Percentiles rank a stretch among this genome's conserved stretches.
phyloP scores from a whole-genome alignment of 768 basidiomycete species.

The Phaeotremella fagi region DNA sequence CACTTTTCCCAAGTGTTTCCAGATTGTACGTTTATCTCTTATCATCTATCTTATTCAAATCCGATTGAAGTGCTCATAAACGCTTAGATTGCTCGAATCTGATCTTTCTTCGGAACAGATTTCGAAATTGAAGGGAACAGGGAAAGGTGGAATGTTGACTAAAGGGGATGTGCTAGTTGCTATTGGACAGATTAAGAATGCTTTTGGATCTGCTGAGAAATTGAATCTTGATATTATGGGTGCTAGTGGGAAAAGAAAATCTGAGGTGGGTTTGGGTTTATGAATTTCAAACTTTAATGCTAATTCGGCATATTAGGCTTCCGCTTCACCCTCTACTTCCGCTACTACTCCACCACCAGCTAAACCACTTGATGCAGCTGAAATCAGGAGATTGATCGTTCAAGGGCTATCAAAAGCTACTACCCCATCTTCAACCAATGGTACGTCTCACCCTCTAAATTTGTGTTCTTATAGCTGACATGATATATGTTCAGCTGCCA shows the following conservation, averaged over 20 bases:
- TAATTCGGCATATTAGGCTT: constrained; percentile 17
- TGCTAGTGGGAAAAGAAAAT: constrained; percentile 32
- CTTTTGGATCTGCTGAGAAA: constrained; percentile 45
- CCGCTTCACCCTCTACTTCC: constrained; percentile 2
- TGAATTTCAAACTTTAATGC: neutral
- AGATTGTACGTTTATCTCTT: constrained; percentile 54
- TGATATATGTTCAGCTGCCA: neutral
- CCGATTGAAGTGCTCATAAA: neutral
- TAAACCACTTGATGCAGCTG: constrained; percentile 35
- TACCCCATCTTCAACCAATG: constrained; percentile 23
- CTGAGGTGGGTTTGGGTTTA: constrained; percentile 27
- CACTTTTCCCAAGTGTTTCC: constrained; percentile 84
- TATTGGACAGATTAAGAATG: constrained; percentile 65
- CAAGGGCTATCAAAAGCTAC: constrained; percentile 40
- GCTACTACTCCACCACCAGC: constrained; percentile 23
- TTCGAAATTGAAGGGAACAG: constrained; percentile 76
- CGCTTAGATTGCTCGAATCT: constrained; percentile 36
- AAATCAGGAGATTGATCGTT: constrained; percentile 39
- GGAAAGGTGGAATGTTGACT: constrained; percentile 86
- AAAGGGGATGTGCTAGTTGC: constrained; percentile 89
- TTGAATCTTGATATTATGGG: constrained; percentile 33
- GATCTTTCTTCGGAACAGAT: constrained; percentile 38
- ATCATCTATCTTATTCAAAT: neutral
- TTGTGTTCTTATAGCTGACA: too few relatives aligned
- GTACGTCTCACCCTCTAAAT: too few relatives aligned